Percentiles rank a stretch among this genome's conserved stretches.
Evolutionary conservation across 495 filamentous ascomycete species (phyloP).

Genomic region (Lasiosphaeria ovina): DNA sequence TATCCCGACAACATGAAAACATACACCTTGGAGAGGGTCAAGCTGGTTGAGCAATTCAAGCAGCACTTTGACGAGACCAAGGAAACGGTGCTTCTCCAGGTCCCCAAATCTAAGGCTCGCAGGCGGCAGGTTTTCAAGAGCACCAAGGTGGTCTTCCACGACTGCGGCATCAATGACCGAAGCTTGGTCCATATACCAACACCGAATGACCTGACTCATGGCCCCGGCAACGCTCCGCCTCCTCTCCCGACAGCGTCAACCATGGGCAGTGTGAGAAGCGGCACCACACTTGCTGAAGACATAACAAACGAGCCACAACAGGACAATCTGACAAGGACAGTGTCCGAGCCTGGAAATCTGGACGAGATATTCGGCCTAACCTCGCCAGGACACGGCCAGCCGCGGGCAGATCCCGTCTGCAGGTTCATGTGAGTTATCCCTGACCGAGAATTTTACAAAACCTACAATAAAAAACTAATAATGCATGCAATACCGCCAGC

Average conservation of each 20-base stretch:
- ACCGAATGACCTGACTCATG: background rate
- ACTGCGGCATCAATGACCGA: background rate
- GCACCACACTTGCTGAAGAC: background rate
- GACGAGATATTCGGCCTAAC: background rate
- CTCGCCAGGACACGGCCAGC: background rate
- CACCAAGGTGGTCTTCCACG: slow-evolving; percentile 2
- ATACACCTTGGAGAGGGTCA: slow-evolving; percentile 3
- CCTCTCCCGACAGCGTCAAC: background rate
- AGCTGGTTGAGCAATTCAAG: slow-evolving; percentile 8
- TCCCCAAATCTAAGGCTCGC: background rate
- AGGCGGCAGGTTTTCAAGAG: slow-evolving; percentile 1
- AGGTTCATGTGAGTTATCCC: slow-evolving; percentile 10
- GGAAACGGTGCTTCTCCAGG: slow-evolving; percentile 1
- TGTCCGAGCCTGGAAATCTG: background rate
- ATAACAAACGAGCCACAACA: background rate
- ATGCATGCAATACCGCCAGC: background rate
- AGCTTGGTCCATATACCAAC: background rate
- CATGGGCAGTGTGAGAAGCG: background rate
- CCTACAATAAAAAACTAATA: background rate
- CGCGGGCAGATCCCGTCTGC: slow-evolving; percentile 4
- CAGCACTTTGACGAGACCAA: slow-evolving; percentile 8
- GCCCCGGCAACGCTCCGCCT: background rate
- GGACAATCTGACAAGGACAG: background rate
- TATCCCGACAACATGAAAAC: background rate
- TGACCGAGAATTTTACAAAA: background rate